Base-by-base conservation (phyloP, 2,329 filamentous ascomycete species). In the Tolypocladium sp. region DNA sequence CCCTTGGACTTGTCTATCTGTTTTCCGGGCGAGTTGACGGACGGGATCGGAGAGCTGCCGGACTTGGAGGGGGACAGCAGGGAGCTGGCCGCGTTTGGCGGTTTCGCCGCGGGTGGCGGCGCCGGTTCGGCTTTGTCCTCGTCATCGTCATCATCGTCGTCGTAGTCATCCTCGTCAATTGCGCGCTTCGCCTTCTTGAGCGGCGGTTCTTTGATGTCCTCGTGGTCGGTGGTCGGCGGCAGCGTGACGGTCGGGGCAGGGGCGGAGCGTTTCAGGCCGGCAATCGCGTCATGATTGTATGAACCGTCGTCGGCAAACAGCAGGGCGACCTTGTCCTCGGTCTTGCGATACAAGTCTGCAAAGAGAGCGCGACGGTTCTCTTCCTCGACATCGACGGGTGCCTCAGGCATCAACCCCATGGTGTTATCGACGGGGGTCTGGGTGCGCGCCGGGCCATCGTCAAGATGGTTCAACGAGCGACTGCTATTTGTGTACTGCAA, bases 81-180 rank as follows among this genome's bases (percentile, higher is more conserved):
- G 59, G 82, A 77, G 66, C 82, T 82, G 63, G 83, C 80, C 66
- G 78, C 76, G 66, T 79, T 77, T 70, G 67, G 82, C 73, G 66
- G 81, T 76, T 68, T 83, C 76, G 62, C 81, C 76, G 64, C 80
- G 71, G 64, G 79, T 76, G 59, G 57, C 20, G 82, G 77, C 64
- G 82, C 79, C 63, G 82, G 77, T 75, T 83, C 77, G 2, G 84
- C 81, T 22, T 87, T 84, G 52, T 85, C 87, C 20, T 88, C 87
- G 9, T 88, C 85, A 1, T 90, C 88, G 20, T 91, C 89, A 49
- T 93, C 89, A 60, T 96, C 92, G 67, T 93, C 90, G 65, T 89
- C 90, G 69, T 93, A 92, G 74, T 93, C 88, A 67, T 92, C 89
- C 71, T 93, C 90, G 67, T 92, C 86, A 80, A 93, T 92, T 70